A percentile compares a stretch with the other conserved stretches of the same genome.
Conservation (phyloP, 2,329 filamentous ascomycete species). For the Colletotrichum higginsianum region DNA sequence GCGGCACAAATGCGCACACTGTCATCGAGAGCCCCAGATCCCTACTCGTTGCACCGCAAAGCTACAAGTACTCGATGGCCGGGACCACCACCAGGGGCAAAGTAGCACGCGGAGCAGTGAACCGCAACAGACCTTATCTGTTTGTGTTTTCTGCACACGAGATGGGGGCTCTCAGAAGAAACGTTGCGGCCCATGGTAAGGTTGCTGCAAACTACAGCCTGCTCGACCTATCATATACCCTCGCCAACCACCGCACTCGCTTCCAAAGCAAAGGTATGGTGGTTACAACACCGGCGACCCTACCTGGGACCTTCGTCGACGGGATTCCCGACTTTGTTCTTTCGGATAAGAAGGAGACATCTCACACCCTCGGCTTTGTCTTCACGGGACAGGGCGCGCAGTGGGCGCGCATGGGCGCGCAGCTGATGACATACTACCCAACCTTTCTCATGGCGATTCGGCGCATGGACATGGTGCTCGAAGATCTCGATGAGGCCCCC, state of each 20-base stretch:
- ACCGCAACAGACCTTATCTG: constrained; percentile 12
- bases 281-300: neutral
- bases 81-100: neutral
- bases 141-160: constrained; percentile 10
- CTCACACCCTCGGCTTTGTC: constrained; percentile 36
- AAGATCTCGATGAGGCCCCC: constrained; percentile 20
- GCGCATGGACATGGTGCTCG: constrained; percentile 37
- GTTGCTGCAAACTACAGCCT: constrained; percentile 1
- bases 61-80: neutral
- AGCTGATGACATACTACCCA: constrained; percentile 31
- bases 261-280: neutral
- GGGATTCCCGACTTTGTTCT: too few relatives aligned
- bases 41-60: neutral
- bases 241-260: neutral
- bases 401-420: constrained; percentile 44
- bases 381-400: constrained; percentile 49
- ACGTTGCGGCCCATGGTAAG: neutral
- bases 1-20: constrained; percentile 33
- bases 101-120: neutral
- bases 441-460: constrained; percentile 28
- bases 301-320: too few relatives aligned
- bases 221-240: constrained; percentile 1
- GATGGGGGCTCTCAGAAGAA: neutral
- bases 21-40: constrained; percentile 18
- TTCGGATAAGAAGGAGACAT: constrained; percentile 11